Conservation (phyloP, 371 early-diverging fungal species). For the Circinella minor region DNA sequence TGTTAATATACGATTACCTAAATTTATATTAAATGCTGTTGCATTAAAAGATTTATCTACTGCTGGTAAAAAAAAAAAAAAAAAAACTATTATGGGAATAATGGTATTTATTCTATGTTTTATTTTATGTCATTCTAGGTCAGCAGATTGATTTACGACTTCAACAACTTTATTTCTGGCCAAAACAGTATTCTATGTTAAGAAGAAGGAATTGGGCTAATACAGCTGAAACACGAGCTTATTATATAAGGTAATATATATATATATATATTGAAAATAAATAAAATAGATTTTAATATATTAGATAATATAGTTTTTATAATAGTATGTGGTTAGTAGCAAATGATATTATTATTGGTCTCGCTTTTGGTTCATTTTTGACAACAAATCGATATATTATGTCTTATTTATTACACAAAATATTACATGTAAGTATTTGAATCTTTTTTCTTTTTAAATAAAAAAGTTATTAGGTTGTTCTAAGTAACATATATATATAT, state of each 20-base stretch:
- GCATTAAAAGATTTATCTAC: conserved; percentile 68
- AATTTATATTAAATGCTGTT: conserved; percentile 62
- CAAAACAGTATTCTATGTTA: conserved; percentile 74
- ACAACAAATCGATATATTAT: conserved; percentile 63
- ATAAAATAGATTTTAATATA: neutral
- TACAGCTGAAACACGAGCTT: conserved; percentile 73
- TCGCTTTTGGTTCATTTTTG: conserved; percentile 79
- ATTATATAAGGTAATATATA: conserved; percentile 73
- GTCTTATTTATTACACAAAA: conserved; percentile 58
- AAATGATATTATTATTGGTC: conserved; percentile 90
- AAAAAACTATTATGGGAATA: neutral
- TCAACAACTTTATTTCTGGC: conserved; percentile 86
- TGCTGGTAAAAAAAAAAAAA: conserved; percentile 45
- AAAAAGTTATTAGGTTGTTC: neutral
- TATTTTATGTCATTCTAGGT: conserved; percentile 26
- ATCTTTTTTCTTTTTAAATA: too few species aligned
- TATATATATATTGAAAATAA: neutral
- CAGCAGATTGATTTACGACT: conserved; percentile 84
- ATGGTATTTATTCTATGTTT: neutral
- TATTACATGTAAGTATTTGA: conserved; percentile 52
- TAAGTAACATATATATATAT: too few species aligned
- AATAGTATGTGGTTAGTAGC: conserved; percentile 95
- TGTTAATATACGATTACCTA: conserved; percentile 58
- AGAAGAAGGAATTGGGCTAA: conserved; percentile 66
- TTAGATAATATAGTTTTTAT: conserved; percentile 69